Conservation (phyloP, 257 asterid genomes). For the Dorcoceras hygrometricum region DNA sequence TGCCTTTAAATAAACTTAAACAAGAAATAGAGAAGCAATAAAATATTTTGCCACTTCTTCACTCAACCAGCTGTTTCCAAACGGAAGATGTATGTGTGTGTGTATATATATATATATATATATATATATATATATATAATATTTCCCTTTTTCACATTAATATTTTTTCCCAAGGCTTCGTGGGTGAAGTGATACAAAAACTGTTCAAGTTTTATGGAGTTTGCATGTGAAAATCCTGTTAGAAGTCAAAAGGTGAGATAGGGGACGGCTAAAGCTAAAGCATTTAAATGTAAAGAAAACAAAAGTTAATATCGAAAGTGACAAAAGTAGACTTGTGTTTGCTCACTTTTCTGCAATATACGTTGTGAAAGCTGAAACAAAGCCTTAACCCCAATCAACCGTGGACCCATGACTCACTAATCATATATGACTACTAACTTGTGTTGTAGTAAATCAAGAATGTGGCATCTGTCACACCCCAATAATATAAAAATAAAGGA, state of each 20-base stretch:
- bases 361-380: conserved; percentile 33
- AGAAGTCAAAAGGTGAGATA: conserved; percentile 52
- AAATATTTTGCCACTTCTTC: conserved; percentile 15
- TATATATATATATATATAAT: too few species aligned
- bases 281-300: conserved; percentile 39
- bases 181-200: conserved; percentile 22
- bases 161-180: conserved; percentile 5
- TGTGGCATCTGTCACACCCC: neutral
- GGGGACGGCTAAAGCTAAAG: conserved; percentile 58
- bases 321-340: conserved; percentile 50
- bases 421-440: neutral
- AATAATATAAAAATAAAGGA: too few species aligned
- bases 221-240: conserved; percentile 34
- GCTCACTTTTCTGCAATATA: conserved; percentile 29
- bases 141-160: neutral
- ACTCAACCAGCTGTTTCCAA: conserved; percentile 27
- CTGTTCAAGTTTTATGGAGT: conserved; percentile 10
- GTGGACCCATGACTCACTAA: neutral
- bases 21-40: conserved; percentile 8
- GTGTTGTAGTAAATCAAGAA: neutral
- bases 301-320: conserved; percentile 54
- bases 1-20: conserved; percentile 21
- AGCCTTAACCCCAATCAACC: conserved; percentile 10
- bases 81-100: neutral
- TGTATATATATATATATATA: too few species aligned